Conservation (phyloP, 495 filamentous ascomycete species). For the Baudoinia panamericana region DNA sequence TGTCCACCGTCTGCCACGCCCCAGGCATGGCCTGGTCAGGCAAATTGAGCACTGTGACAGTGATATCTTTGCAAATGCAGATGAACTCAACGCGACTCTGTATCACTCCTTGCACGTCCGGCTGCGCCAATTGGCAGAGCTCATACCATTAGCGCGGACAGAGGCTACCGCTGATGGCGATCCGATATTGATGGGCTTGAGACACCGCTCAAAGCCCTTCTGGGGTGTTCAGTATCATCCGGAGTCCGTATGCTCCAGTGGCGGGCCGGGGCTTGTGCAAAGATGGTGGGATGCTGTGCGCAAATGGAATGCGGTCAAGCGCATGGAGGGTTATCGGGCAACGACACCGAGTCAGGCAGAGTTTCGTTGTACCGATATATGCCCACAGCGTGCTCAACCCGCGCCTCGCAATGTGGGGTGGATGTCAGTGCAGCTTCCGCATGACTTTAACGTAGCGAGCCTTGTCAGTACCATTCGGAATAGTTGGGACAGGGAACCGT, state of each 20-base stretch:
- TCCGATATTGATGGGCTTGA: conserved; percentile 63
- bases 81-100: conserved; percentile 53
- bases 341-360: neutral
- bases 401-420: too few relatives aligned
- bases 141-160: too few relatives aligned
- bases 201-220: conserved; percentile 59
- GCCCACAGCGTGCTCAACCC: too few relatives aligned
- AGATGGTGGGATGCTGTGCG: conserved; percentile 62
- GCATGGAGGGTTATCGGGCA: neutral
- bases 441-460: neutral
- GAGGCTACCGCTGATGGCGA: conserved; percentile 34
- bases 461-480: conserved; percentile 1
- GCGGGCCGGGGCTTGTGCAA: conserved; percentile 49
- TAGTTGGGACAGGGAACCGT: conserved; percentile 1
- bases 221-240: conserved; percentile 93
- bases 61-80: conserved; percentile 36
- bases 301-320: conserved; percentile 37
- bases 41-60: conserved; percentile 40
- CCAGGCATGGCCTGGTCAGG: conserved; percentile 70
- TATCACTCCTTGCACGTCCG: conserved; percentile 77
- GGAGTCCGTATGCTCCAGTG: conserved; percentile 78
- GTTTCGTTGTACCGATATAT: neutral
- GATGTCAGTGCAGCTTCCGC: too few relatives aligned
- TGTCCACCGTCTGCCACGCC: conserved; percentile 49
- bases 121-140: too few relatives aligned